These are phyloP conservation scores for Chytriomyces confervae DNA, from an alignment of 192 early-diverging fungal species.

Conservation along the genomic window DNA sequence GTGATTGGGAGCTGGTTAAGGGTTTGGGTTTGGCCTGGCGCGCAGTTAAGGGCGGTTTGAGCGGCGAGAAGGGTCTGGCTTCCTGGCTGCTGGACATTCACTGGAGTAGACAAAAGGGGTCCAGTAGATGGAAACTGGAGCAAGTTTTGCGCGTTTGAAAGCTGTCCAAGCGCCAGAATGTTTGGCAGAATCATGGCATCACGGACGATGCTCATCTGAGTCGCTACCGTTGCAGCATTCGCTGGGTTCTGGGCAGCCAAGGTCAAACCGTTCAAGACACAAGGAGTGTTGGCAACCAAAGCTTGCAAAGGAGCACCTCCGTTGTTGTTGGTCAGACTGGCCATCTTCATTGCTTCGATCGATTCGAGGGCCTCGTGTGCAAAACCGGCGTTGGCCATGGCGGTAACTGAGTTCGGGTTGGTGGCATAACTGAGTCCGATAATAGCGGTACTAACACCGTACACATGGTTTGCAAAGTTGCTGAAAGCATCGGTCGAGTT, in stretches of 20 bases:
- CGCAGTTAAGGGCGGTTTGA: no score
- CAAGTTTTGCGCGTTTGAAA: neutral
- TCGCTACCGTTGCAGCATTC: neutral
- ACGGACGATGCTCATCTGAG: neutral
- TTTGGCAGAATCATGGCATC: slow-evolving; percentile 8
- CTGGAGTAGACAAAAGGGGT: no score
- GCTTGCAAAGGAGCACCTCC: neutral
- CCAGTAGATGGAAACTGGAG: neutral
- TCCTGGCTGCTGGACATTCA: neutral
- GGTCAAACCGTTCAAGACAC: neutral
- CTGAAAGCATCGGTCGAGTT: neutral
- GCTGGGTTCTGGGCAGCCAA: neutral
- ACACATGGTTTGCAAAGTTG: slow-evolving; percentile 14
- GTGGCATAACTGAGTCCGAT: neutral
- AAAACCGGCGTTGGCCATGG: neutral
- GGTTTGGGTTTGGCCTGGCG: no score
- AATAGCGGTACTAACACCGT: neutral
- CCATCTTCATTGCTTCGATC: slow-evolving; percentile 7
- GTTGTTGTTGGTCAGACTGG: neutral
- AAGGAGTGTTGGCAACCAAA: neutral
- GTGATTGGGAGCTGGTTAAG: no score
- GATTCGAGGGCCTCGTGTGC: neutral
- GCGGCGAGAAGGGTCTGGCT: no score
- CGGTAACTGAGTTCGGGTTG: neutral
- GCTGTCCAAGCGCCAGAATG: neutral